Base-by-base conservation (phyloP, 768 basidiomycete species). In the Tulasnella sp. region DNA sequence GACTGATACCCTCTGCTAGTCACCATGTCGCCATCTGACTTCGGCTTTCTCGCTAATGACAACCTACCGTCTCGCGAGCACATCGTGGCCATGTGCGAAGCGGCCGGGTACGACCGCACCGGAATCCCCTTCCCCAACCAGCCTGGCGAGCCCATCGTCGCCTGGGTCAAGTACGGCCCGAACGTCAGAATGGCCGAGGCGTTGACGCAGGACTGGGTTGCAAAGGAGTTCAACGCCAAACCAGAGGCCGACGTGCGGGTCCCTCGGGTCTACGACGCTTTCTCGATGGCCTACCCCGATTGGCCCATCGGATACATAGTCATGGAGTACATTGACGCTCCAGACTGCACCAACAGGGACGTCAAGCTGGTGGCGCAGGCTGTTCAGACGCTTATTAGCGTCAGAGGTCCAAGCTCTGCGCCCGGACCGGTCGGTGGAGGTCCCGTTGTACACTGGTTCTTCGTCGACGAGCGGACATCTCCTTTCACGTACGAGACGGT, bases 101-200 rank as follows among this genome's bases (percentile, higher is more conserved):
- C 15, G 14, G 25, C 34, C 25, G 52, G 72, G 15, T 40, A 45
- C 38, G 2, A 45, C 6, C 72, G 42, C 72, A 38, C 36, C 31
- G 72, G 72, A 45, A 73, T 54, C 11, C 72, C 45, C 72, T 19
- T 58, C 1, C 45, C 19, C 45, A 37, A 52, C 52, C 39, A 45
- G 15, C 52, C 72, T 52, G 17, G 22, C 52, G 31, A 52, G 45
- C 36, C 40, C 45, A n/a, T 73, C 72, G 22, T 36, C 15, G 72
- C 72, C 40, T 73, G 72, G 72, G 54, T 73, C 19, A 73, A 73
- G 34, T 73, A 58, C 49, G 72, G 72, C 22, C 72, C 72, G 45
- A 25, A 73, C 40, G 72, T 73, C 5, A 58, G 14, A 17, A 29
- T 73, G 29, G 72, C 7, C 22, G 72, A 73, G 72, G 72, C 72